Percentiles rank a stretch among this genome's conserved stretches.
phyloP scores from a whole-genome alignment of 2,329 filamentous ascomycete genomes.

The Penicillium sumatraense region DNA sequence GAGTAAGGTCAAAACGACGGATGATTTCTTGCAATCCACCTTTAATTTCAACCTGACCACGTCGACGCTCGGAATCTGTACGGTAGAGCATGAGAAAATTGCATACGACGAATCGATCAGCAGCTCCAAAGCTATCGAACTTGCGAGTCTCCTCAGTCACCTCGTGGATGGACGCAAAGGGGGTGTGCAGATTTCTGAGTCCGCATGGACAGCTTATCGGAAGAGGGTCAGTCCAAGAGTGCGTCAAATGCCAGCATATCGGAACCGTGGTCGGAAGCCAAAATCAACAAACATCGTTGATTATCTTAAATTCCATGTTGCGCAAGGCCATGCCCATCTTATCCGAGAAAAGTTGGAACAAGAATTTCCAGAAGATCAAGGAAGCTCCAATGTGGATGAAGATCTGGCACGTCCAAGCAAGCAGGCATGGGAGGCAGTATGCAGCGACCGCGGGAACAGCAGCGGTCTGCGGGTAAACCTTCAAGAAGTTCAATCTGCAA shows the following conservation, averaged over 20 bases:
- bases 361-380: constrained; percentile 28
- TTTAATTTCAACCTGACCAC: constrained; percentile 54
- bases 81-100: constrained; percentile 54
- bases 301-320: constrained; percentile 49
- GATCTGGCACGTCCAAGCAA: constrained; percentile 42
- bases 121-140: constrained; percentile 37
- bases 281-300: constrained; percentile 49
- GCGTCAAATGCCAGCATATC: constrained; percentile 47
- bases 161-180: constrained; percentile 52
- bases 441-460: constrained; percentile 13
- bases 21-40: constrained; percentile 47
- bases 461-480: constrained; percentile 25
- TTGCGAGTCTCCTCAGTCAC: constrained; percentile 49
- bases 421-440: constrained; percentile 26
- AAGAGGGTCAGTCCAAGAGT: constrained; percentile 36
- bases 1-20: constrained; percentile 41
- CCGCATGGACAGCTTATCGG: constrained; percentile 44
- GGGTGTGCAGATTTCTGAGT: constrained; percentile 41
- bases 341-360: constrained; percentile 38
- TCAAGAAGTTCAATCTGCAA: constrained; percentile 19
- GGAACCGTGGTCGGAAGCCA: constrained; percentile 24
- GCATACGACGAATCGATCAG: constrained; percentile 57
- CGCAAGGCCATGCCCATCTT: constrained; percentile 32
- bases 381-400: constrained; percentile 31
- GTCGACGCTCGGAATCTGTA: constrained; percentile 58